These are phyloP conservation scores for Aphanomyces astaci DNA, from an alignment of 352 stramenopile genomes.

Conservation along the genomic window DNA sequence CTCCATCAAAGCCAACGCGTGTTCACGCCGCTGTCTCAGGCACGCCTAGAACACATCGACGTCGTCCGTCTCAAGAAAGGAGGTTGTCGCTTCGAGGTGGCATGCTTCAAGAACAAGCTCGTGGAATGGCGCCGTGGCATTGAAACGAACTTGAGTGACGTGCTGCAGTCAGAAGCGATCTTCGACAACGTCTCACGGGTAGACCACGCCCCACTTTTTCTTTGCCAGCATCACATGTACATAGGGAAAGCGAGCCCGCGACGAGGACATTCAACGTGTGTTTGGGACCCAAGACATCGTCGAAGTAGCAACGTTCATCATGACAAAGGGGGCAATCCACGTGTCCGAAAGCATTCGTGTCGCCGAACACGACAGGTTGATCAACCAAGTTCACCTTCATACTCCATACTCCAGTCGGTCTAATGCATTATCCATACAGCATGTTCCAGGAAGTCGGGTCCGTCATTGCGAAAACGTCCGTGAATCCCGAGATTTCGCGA, in stretches of 20 bases:
- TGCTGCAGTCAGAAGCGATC: slow-evolving; percentile 95
- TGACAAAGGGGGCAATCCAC: slow-evolving; percentile 96
- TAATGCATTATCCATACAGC: too few relatives aligned
- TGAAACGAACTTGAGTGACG: slow-evolving; percentile 96
- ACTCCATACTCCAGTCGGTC: not conserved
- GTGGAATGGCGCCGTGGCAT: slow-evolving; percentile 97
- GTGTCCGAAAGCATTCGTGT: slow-evolving; percentile 94
- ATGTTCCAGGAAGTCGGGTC: slow-evolving; percentile 92
- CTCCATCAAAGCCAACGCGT: slow-evolving; percentile 39
- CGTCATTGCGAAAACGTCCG: slow-evolving; percentile 95
- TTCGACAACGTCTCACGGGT: slow-evolving; percentile 97
- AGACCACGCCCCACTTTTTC: not conserved
- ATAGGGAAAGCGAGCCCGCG: slow-evolving; percentile 93
- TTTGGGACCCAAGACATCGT: slow-evolving; percentile 91
- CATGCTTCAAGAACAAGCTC: slow-evolving; percentile 99
- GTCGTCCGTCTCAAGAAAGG: slow-evolving; percentile 91
- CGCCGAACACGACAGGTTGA: slow-evolving; percentile 84
- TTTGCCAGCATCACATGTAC: not conserved
- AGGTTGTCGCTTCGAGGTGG: slow-evolving; percentile 98
- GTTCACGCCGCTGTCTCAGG: slow-evolving; percentile 73
- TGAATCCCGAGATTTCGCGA: slow-evolving; percentile 91
- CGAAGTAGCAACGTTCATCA: slow-evolving; percentile 88
- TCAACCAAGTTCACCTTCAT: not conserved
- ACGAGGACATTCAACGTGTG: slow-evolving; percentile 88
- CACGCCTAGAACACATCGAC: slow-evolving; percentile 95